Evolutionary conservation across 148 eudicot genomes (phyloP), one percentile per base, ranked within the genome.

Genomic region (Amaranthus hypochondriacus): DNA sequence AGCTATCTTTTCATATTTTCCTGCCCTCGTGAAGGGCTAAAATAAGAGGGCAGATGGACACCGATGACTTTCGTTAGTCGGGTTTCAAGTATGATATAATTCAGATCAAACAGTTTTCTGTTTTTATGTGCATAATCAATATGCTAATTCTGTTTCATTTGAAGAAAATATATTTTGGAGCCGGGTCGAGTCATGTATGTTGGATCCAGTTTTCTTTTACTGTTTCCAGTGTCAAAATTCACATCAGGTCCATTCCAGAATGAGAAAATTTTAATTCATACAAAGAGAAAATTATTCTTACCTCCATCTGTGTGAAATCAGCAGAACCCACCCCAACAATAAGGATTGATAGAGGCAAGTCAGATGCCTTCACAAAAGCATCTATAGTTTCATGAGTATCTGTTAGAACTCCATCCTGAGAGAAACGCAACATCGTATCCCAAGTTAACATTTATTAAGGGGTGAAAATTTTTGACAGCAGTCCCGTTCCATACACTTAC

Each of bases 291-390:
- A 72, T 15, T 42, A 57, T 12, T 72, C 70, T 72, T 55, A 93
- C 98, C 93, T 94, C 90, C 98, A 94, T 94, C 71, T 87, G 88
- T 65, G 75, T 85, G 70, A 94, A 94, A 87, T 94, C 97, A 48
- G 97, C 98, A 77, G 70, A 47, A 64, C 98, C 97, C 10, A 94
- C 98, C 70, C 98, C 98, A 74, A 94, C 93, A 46, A 94, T 90
- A 59, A 94, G 95, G 73, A 93, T 68, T 5, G 97, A 93, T 69
- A 93, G 81, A 28, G 98, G 98, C 14, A 93, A 82, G 73, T 93
- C 92, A 44, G 97, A 93, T 62, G 98, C 97, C 81, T 75, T 87
- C 60, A 93, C 95, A 78, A 94, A 68, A 48, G 93, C 86, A 80
- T 94, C 78, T 82, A 81, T 88, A 28, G 96, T 88, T 76, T 92